Base-by-base conservation (phyloP, 2,329 filamentous ascomycete genomes). In the Thermoascus crustaceus region DNA sequence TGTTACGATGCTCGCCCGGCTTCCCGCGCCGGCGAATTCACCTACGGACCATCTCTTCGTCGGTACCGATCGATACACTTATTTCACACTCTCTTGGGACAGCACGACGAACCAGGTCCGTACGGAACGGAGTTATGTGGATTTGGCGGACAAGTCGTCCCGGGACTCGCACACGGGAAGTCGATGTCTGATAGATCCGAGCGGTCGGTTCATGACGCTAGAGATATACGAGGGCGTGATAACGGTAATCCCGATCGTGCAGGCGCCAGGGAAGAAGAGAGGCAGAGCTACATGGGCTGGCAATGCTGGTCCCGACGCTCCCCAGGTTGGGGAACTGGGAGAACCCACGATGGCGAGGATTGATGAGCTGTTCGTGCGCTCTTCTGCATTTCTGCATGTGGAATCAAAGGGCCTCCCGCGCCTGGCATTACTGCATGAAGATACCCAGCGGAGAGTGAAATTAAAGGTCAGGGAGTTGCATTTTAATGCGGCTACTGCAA, bases 71-170 rank as follows among this genome's bases (percentile, higher is more conserved):
- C 78, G 83, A 37, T 83, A 85, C 48, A 80, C 87, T 51, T 96
- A 94, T 64, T 94, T 96, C 59, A 94, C 86, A 2, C 61, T 94
- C 13, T 78, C 73, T 10, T 98, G 91, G 88, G 79, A 95, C 49
- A 52, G 71, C 0, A 60, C 73, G 2, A 62, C 53, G 16, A 69
- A 66, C 13, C 61, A 71, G 35, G 58, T 80, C 9, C 63, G 63
- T 23, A 80, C 76, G 3, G 55, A 77, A 45, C 71, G 75, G 58
- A 71, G 67, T 40, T 76, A 72, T 56, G 66, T 75, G 27, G 73
- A 80, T 48, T 63, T 80, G 37, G 68, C 74, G 21, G 75, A 79
- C 49, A 73, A 73, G 49, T 71, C 72, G 7, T 69, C 75, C 19
- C 63, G 85, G 34, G 83, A 93, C 52, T 81, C 82, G 5, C 83